These are phyloP conservation scores for Coniferiporia sulphurascens DNA, from an alignment of 1,284 basidiomycete genomes.

Conservation along the genomic window DNA sequence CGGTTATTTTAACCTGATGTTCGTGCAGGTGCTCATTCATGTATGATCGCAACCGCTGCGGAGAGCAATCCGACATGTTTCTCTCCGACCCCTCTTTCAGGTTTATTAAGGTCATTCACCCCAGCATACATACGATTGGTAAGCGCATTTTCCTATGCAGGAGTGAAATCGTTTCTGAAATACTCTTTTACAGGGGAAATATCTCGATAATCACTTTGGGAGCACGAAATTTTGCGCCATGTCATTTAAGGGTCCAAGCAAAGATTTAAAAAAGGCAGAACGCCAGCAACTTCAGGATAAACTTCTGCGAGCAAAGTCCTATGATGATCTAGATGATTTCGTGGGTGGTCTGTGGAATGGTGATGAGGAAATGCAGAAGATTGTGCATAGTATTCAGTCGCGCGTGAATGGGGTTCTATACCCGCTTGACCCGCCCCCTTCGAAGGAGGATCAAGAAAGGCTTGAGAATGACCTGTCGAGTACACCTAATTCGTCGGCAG, in stretches of 20 bases:
- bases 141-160: slow-evolving; percentile 26
- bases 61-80: slow-evolving; percentile 93
- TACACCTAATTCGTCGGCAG: not conserved
- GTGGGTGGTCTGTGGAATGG: slow-evolving; percentile 55
- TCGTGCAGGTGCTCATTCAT: slow-evolving; percentile 72
- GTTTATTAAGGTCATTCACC: slow-evolving; percentile 67
- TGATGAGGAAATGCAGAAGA: slow-evolving; percentile 53
- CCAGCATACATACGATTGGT: slow-evolving; percentile 78
- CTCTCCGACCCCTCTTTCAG: slow-evolving; percentile 58
- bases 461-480: slow-evolving; percentile 3
- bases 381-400: slow-evolving; percentile 48
- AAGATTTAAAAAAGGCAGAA: slow-evolving; percentile 50
- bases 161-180: slow-evolving; percentile 5
- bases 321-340: slow-evolving; percentile 54
- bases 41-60: slow-evolving; percentile 95
- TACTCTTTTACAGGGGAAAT: slow-evolving; percentile 44
- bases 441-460: slow-evolving; percentile 1
- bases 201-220: slow-evolving; percentile 75
- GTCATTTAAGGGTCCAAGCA: slow-evolving; percentile 68
- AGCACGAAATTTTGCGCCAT: slow-evolving; percentile 91
- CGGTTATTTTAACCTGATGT: slow-evolving; percentile 6
- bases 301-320: slow-evolving; percentile 62
- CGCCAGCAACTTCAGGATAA: slow-evolving; percentile 51
- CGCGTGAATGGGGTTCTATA: slow-evolving; percentile 28
- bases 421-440: slow-evolving; percentile 9